Evolutionary conservation across 2,329 filamentous ascomycete species (phyloP).

Genomic region (Paraphaeosphaeria sporulosa): DNA sequence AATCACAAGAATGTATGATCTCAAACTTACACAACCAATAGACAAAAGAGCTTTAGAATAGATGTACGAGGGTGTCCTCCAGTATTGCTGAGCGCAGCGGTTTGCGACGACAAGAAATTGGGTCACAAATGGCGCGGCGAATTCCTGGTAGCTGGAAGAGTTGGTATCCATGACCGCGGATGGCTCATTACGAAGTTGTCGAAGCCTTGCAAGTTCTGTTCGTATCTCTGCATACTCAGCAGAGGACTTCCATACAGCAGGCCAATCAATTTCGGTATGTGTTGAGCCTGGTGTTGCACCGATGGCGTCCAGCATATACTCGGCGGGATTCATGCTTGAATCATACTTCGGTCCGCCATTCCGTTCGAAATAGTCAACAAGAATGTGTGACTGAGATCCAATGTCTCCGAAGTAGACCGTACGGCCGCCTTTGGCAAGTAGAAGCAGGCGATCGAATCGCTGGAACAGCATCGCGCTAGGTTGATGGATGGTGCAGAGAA

Average conservation of each 20-base stretch:
- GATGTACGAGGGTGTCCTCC: conserved; percentile 88
- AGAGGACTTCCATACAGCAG: conserved; percentile 57
- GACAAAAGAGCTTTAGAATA: conserved; percentile 80
- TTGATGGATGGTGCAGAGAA: conserved; percentile 96
- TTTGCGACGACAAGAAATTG: conserved; percentile 73
- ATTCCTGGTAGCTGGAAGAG: conserved; percentile 72
- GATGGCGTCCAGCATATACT: conserved; percentile 74
- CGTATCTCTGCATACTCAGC: conserved; percentile 55
- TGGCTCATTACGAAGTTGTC: conserved; percentile 46
- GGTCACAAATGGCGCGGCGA: conserved; percentile 74
- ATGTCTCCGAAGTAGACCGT: conserved; percentile 86
- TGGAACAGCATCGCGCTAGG: conserved; percentile 94
- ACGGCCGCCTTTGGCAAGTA: conserved; percentile 76
- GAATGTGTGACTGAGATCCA: conserved; percentile 70
- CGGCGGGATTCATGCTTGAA: conserved; percentile 76
- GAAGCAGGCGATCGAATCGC: conserved; percentile 82
- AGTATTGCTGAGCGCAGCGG: conserved; percentile 90
- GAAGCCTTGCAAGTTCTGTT: conserved; percentile 49
- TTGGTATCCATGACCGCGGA: conserved; percentile 50
- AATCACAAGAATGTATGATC: neutral
- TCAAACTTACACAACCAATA: conserved; percentile 55
- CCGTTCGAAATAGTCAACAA: conserved; percentile 79
- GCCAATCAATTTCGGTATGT: conserved; percentile 60
- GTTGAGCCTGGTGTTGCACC: conserved; percentile 59
- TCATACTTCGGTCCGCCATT: conserved; percentile 73